Base-by-base conservation (phyloP, 2,329 filamentous ascomycete species). In the Macrophomina pseudophaseolina region DNA sequence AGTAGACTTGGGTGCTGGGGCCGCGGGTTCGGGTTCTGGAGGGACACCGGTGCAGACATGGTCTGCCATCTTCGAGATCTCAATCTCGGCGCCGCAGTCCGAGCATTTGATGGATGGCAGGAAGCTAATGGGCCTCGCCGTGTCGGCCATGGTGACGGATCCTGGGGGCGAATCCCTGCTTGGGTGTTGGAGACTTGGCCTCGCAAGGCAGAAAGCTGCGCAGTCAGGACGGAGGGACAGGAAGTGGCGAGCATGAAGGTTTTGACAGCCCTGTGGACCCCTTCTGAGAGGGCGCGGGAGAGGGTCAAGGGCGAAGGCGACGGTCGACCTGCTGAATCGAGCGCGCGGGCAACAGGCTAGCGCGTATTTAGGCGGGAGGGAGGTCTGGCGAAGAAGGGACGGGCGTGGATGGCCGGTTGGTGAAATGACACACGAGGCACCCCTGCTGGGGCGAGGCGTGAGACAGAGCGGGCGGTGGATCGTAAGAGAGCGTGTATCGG, bases 61-160 rank as follows among this genome's bases (percentile, higher is more conserved):
- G 69, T 96, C 92, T 69, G 92, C 92, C 90, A 97, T 91, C 77
- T 89, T 83, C 48, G 91, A 90, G 71, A 97, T 95, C 75, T 94
- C 90, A 68, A 97, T 91, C 73, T 94, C 87, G 64, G 74, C 72
- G 52, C 73, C 74, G 70, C 78, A 79, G 56, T 73, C 76, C 30
- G 76, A 79, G 70, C 78, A 79, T 71, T 80, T 79, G 68, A 79
- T 79, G 46, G 71, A 74, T 7, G 76, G 76, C 64, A 79, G 69
- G 53, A 75, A 70, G 71, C 76, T 76, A 70, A 73, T 70, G 16
- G 69, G 68, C 66, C 74, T 69, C 44, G 73, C 73, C 59, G 66
- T 65, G 60, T 67, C 60, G 16, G 66, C 66, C 66, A 67, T 67
- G 66, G 35, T 64, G 35, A 38, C 44, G 44, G 58, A 30, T 62